Evolutionary conservation across 352 stramenopile genomes (phyloP).

Genomic region (Phytophthora sansomeana): DNA sequence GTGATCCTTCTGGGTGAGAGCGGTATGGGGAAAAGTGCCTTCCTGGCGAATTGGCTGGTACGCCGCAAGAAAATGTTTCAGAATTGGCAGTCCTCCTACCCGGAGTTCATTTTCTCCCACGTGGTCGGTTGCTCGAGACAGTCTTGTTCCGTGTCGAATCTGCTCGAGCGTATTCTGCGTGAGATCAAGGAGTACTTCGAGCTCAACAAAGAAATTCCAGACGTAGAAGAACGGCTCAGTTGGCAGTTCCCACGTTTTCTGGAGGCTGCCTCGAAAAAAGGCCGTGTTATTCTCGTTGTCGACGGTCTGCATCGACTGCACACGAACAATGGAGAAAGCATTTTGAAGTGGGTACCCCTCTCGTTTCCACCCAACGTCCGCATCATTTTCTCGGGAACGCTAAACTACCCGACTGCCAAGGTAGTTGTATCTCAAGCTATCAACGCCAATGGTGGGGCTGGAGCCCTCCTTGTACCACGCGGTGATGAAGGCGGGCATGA

Average conservation of each 20-base stretch:
- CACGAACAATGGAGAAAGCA: slow-evolving; percentile 88
- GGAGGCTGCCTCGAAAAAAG: slow-evolving; percentile 91
- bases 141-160: slow-evolving; percentile 85
- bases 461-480: slow-evolving; percentile 3
- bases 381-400: slow-evolving; percentile 83
- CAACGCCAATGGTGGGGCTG: slow-evolving; percentile 8
- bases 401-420: slow-evolving; percentile 57
- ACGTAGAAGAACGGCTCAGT: slow-evolving; percentile 87
- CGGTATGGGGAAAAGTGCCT: slow-evolving; percentile 78
- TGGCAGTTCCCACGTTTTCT: slow-evolving; percentile 94
- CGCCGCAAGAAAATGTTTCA: slow-evolving; percentile 88
- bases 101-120: slow-evolving; percentile 92
- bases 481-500: slow-evolving; percentile 25
- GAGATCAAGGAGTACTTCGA: slow-evolving; percentile 94
- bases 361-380: slow-evolving; percentile 89
- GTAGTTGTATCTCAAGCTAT: slow-evolving; percentile 31
- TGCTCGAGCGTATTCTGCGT: slow-evolving; percentile 88
- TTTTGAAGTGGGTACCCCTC: slow-evolving; percentile 92
- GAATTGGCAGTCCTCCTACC: slow-evolving; percentile 83
- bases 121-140: slow-evolving; percentile 90
- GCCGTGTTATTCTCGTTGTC: slow-evolving; percentile 90
- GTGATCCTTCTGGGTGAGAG: slow-evolving; percentile 81
- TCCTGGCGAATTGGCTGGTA: slow-evolving; percentile 86
- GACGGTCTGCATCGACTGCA: slow-evolving; percentile 89
- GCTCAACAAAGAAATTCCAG: slow-evolving; percentile 83